Conservation (phyloP, 768 basidiomycete genomes). For the Podaxis sp. region DNA sequence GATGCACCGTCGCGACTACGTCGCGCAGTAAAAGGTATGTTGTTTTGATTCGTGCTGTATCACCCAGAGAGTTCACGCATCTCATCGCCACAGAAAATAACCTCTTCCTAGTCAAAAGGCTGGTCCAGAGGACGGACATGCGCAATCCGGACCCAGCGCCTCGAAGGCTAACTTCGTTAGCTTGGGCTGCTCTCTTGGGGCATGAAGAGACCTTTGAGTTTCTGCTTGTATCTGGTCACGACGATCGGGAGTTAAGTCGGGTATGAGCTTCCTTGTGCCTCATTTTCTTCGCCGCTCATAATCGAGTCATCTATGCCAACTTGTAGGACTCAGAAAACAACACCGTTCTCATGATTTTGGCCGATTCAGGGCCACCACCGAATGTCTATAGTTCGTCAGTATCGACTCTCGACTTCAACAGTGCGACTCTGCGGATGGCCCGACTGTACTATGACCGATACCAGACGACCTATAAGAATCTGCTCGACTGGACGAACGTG, state of each 20-base stretch:
- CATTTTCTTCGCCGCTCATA: neutral
- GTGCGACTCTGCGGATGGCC: slow-evolving; percentile 82
- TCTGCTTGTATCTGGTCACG: slow-evolving; percentile 80
- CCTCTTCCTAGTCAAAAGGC: slow-evolving; percentile 85
- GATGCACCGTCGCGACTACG: slow-evolving; percentile 71
- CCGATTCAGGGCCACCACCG: slow-evolving; percentile 64
- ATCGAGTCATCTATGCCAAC: slow-evolving; percentile 9
- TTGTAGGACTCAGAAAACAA: slow-evolving; percentile 86
- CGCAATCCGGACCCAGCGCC: slow-evolving; percentile 82
- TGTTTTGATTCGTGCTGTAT: neutral
- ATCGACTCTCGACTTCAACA: slow-evolving; percentile 56
- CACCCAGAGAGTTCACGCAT: slow-evolving; percentile 14
- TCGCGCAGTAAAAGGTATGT: slow-evolving; percentile 72
- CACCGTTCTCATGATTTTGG: slow-evolving; percentile 90
- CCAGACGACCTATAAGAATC: slow-evolving; percentile 46
- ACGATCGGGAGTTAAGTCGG: slow-evolving; percentile 88
- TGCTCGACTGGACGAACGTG: slow-evolving; percentile 85
- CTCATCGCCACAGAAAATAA: slow-evolving; percentile 71
- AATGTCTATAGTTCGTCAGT: slow-evolving; percentile 43
- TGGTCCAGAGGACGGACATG: slow-evolving; percentile 83
- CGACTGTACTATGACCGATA: slow-evolving; percentile 83
- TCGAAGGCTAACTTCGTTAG: slow-evolving; percentile 79
- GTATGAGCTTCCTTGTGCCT: slow-evolving; percentile 39
- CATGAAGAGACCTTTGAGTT: slow-evolving; percentile 94
- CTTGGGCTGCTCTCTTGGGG: slow-evolving; percentile 87